Percentiles rank a stretch among this genome's conserved stretches.
Evolutionary conservation across 805 yeast genomes (phyloP).

Genomic region (Wickerhamomyces subpelliculosus): DNA sequence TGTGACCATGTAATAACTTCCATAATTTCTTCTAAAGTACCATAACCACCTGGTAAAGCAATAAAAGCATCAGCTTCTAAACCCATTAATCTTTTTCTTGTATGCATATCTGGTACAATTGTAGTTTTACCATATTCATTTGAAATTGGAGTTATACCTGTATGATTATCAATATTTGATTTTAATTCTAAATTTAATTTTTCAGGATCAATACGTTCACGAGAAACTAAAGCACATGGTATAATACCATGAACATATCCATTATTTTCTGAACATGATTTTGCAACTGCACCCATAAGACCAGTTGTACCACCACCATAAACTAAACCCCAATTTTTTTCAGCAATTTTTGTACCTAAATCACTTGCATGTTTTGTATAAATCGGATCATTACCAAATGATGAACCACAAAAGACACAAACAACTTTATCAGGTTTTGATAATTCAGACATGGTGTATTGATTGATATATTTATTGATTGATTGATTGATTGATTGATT

Average conservation of each 20-base stretch:
- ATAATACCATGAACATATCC: conserved; percentile 81
- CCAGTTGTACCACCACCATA: conserved; percentile 92
- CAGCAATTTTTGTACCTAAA: conserved; percentile 54
- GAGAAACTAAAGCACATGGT: conserved; percentile 73
- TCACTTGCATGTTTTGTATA: conserved; percentile 49
- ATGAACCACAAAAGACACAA: conserved; percentile 86
- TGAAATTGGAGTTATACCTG: conserved; percentile 55
- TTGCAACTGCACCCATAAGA: conserved; percentile 72
- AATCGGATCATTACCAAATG: conserved; percentile 50
- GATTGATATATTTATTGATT: too few relatives aligned
- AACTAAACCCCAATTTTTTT: conserved; percentile 62
- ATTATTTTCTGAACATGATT: conserved; percentile 37
- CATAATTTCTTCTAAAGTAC: conserved; percentile 83
- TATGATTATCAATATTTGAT: conserved; percentile 51
- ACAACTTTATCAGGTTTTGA: conserved; percentile 28
- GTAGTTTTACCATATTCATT: conserved; percentile 67
- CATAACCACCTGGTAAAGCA: conserved; percentile 90
- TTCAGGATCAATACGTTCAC: conserved; percentile 50
- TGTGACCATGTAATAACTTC: conserved; percentile 91
- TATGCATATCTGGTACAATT: conserved; percentile 83
- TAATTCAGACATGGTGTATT: background rate
- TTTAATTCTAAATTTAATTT: conserved; percentile 41
- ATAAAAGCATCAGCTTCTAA: conserved; percentile 79
- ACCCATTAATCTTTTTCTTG: conserved; percentile 82
- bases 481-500: background rate